Percentiles rank a stretch among this genome's conserved stretches.
Evolutionary conservation across 148 eudicot genomes (phyloP).

Genomic region (Rhododendron ferrugineum): DNA sequence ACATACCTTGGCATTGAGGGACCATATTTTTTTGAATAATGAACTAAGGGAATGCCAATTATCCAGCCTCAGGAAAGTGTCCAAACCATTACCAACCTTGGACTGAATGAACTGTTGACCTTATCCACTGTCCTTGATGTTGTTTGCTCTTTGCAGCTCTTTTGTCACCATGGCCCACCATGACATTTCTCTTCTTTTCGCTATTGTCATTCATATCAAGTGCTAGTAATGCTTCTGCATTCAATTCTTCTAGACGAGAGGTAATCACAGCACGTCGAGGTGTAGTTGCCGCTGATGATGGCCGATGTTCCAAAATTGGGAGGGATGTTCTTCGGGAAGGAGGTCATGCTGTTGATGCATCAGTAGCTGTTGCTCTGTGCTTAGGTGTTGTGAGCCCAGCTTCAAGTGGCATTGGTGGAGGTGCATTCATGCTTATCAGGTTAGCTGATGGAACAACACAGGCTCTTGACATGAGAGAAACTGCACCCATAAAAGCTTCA

Average conservation of each 20-base stretch:
- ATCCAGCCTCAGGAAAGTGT: neutral
- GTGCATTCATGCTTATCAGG: conserved; percentile 33
- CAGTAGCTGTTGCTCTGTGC: conserved; percentile 29
- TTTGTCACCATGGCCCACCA: neutral
- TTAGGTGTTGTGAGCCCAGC: conserved; percentile 36
- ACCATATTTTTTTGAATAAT: too few relatives aligned
- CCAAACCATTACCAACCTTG: neutral
- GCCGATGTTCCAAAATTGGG: conserved; percentile 29
- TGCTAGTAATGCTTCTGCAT: neutral
- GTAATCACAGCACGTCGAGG: conserved; percentile 11
- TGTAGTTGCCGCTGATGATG: conserved; percentile 32
- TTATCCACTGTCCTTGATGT: neutral
- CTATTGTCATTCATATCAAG: neutral
- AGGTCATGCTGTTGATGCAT: conserved; percentile 36
- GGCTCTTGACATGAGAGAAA: conserved; percentile 34
- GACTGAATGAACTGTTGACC: too few relatives aligned
- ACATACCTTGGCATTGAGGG: too few relatives aligned
- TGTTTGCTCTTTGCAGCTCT: neutral
- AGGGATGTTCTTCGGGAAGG: conserved; percentile 24
- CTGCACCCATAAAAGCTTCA: conserved; percentile 28
- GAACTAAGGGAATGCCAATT: neutral
- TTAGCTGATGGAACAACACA: conserved; percentile 14
- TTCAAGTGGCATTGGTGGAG: conserved; percentile 39
- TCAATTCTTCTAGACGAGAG: conserved; percentile 11
- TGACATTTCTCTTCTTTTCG: neutral